Base-by-base conservation (phyloP, 768 basidiomycete species). In the Suillus variegatus region DNA sequence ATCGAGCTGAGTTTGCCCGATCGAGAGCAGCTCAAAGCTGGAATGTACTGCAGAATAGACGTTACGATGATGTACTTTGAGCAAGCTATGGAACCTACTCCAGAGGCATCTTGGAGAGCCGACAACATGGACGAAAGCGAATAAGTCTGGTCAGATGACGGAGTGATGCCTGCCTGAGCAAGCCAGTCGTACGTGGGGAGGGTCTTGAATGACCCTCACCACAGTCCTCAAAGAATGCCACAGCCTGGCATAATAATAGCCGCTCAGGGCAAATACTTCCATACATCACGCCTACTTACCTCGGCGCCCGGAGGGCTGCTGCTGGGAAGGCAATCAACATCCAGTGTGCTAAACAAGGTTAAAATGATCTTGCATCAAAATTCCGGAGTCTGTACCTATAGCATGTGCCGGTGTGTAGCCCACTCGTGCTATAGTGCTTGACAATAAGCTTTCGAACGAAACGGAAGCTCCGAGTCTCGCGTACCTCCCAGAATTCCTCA, bases 141-240 rank as follows among this genome's bases (percentile, higher is more conserved):
- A 73, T 87, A 87, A 0, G 90, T 91, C 68, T 77, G 72, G 66
- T 75, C 79, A 3, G 79, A 76, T n/a, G 83, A 84, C 14, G 94
- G 94, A 4, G 84, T 85, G 69, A 95, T 94, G 32, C 92, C 92
- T n/a, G 83, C 88, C 25, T 83, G 77, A 16, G 80, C 77, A 47
- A 95, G 87, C 86, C 86, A 93, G 18, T 84, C 80, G 74, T 87
- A 93, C 3, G 93, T 93, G 0, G 92, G 90, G 32, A 94, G 85
- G 10, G 82, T 81, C 85, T 85, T 68, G 80, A 89, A 90, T n/a
- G 20, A 90, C 75, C 2, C 72, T 78, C 65, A 90, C 88, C 2
- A 86, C 85, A 22, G 70, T 80, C n/a, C 65, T 86, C 70, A 77
- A 89, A 91, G 77, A 84, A 92, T 18, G 84, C 84, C 41, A 90